phyloP scores from a whole-genome alignment of 2,329 filamentous ascomycete species.

The Calycina herbarum region DNA sequence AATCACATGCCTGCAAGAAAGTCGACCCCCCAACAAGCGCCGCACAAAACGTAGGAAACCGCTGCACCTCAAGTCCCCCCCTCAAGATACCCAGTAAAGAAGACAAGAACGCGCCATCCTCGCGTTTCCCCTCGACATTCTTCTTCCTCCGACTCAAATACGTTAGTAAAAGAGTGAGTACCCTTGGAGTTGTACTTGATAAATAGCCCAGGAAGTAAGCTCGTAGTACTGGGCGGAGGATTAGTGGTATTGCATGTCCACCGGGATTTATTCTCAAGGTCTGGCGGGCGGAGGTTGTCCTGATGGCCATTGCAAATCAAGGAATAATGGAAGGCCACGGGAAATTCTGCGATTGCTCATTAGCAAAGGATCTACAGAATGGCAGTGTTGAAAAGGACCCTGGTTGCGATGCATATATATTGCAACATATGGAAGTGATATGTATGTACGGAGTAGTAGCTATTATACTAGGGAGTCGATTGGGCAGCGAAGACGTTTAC shows the following conservation, averaged over 20 bases:
- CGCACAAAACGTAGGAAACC: conserved; percentile 65
- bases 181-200: conserved; percentile 56
- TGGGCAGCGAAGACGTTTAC: background rate
- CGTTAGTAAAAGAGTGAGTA: conserved; percentile 53
- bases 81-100: conserved; percentile 44
- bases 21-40: conserved; percentile 59
- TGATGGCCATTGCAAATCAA: background rate
- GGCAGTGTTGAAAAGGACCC: background rate
- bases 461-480: background rate
- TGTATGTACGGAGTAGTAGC: background rate
- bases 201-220: conserved; percentile 63
- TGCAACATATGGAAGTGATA: background rate
- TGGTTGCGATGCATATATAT: background rate
- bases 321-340: background rate
- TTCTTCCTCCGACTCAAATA: conserved; percentile 38
- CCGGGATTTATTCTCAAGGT: background rate
- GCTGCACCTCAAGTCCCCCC: conserved; percentile 53
- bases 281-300: background rate
- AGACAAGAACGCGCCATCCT: conserved; percentile 37
- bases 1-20: conserved; percentile 54
- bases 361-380: background rate
- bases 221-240: conserved; percentile 56
- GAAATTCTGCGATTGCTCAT: background rate
- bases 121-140: conserved; percentile 30
- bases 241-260: conserved; percentile 45